Base-by-base conservation (phyloP, 2,329 filamentous ascomycete genomes). In the Aspergillus pseudoterreus region DNA sequence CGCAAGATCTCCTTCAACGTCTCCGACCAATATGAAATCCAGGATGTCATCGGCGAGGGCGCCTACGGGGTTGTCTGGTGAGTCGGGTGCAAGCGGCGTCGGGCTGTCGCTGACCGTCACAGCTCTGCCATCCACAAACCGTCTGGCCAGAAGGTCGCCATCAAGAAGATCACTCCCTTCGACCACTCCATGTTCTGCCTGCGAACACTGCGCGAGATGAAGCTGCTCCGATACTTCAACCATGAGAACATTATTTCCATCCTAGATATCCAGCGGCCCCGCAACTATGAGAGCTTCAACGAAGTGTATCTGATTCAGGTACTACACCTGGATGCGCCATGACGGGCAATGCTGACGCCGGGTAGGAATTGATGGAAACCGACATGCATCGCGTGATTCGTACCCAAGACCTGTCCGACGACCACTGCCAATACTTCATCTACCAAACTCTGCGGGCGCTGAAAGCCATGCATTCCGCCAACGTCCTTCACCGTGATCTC, bases 231-330 rank as follows among this genome's bases (percentile, higher is more conserved):
- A 66, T 97, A 99, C 77, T 99, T 99, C 80, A 99, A 97, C 77
- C 94, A 99, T 71, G 94, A 99, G 77, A 99, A 99, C 76, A 97
- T 99, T 78, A 99, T 99, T 71, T 97, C 92, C 47, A 99, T 99
- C 64, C 85, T 99, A 62, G 94, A 99, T 72, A 99, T 99, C 63
- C 94, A 99, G 77, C 96, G 96, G 78, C 94, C 94, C 39, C 84
- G 92, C 66, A 95, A 88, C 78, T 97, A 95, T 69, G 92, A 97
- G 70, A 87, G 85, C 47, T 99, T 99, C 75, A 92, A 92, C 51
- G 94, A 99, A 75, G 94, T 99, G 57, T 99, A 99, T 72, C 85
- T 99, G 63, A 97, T 99, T 63, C 94, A 97, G 80, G 92, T 96
- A 78, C 11, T 42, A 19, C 15, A n/a, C 35, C 14, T 10, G 35